A percentile compares a stretch with the other conserved stretches of the same genome.
Conservation (phyloP, 306 rosid genomes). For the Rubus idaeus region DNA sequence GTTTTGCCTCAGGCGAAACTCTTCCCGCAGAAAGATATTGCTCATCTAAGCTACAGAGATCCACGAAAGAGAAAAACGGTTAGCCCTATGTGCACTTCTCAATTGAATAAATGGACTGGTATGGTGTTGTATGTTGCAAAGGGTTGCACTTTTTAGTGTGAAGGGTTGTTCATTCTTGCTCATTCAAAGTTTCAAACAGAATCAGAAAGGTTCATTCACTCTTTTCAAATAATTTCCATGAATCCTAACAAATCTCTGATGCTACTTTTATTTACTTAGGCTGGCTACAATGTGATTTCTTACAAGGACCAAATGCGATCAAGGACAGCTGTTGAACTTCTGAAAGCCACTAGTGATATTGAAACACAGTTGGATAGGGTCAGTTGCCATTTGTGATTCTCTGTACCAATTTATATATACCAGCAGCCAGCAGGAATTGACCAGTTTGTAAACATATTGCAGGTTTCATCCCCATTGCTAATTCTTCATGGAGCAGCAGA, state of each 20-base stretch:
- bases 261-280: slow-evolving; percentile 32
- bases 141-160: neutral
- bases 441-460: slow-evolving; percentile 15
- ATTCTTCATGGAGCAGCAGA: slow-evolving; percentile 78
- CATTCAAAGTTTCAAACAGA: neutral
- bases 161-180: neutral
- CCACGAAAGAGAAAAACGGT: slow-evolving; percentile 65
- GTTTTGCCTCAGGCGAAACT: slow-evolving; percentile 69
- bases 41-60: slow-evolving; percentile 59
- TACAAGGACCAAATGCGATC: slow-evolving; percentile 50
- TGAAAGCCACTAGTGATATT: slow-evolving; percentile 51
- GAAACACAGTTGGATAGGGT: slow-evolving; percentile 63
- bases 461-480: slow-evolving; percentile 67
- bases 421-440: neutral
- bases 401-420: neutral
- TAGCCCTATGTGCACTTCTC: slow-evolving; percentile 24
- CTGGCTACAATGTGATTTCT: slow-evolving; percentile 63
- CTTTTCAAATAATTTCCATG: neutral
- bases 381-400: slow-evolving; percentile 16
- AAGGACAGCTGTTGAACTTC: slow-evolving; percentile 66
- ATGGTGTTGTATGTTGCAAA: neutral
- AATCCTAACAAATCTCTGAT: neutral
- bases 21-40: slow-evolving; percentile 53
- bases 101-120: neutral
- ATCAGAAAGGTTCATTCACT: neutral